phyloP scores from a whole-genome alignment of 768 basidiomycete genomes.

The Dentipellis sp. region DNA sequence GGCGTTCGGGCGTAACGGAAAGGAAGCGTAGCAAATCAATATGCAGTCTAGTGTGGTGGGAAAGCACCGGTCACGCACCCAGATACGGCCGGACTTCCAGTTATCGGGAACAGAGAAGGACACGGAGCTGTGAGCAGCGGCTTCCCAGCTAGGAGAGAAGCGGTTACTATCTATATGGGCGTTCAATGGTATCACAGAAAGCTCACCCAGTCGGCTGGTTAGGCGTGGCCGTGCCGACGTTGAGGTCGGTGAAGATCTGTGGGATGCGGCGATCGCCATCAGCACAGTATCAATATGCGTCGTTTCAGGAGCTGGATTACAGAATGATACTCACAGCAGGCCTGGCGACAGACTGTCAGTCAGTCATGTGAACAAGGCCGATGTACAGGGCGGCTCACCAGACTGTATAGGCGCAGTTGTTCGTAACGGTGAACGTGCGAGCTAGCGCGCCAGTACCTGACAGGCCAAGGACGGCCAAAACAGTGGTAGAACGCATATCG shows the following conservation, averaged over 20 bases:
- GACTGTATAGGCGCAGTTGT: constrained; percentile 59
- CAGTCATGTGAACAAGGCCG: not conserved
- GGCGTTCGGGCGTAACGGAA: not conserved
- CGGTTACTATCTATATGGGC: not conserved
- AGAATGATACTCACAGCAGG: not conserved
- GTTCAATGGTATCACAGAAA: not conserved
- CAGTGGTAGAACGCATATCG: no score
- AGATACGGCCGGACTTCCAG: constrained; percentile 58
- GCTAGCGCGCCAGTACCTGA: constrained; percentile 24
- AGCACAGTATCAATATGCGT: not conserved
- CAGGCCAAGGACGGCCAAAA: not conserved
- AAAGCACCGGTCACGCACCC: constrained; percentile 28
- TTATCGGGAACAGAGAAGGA: constrained; percentile 48
- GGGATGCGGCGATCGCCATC: not conserved
- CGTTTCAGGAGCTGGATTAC: not conserved
- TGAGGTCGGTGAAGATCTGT: constrained; percentile 53
- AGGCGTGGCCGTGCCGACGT: constrained; percentile 39
- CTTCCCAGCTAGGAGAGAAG: constrained; percentile 24
- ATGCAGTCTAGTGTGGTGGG: no score
- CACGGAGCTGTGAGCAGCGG: constrained; percentile 27
- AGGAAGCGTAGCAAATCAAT: not conserved
- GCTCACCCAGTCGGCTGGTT: constrained; percentile 35
- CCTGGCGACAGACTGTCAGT: not conserved
- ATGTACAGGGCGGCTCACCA: constrained; percentile 33
- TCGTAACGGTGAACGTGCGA: constrained; percentile 51